Evolutionary conservation across 345 rosid genomes (phyloP).

Genomic region (Salix arbutifolia): DNA sequence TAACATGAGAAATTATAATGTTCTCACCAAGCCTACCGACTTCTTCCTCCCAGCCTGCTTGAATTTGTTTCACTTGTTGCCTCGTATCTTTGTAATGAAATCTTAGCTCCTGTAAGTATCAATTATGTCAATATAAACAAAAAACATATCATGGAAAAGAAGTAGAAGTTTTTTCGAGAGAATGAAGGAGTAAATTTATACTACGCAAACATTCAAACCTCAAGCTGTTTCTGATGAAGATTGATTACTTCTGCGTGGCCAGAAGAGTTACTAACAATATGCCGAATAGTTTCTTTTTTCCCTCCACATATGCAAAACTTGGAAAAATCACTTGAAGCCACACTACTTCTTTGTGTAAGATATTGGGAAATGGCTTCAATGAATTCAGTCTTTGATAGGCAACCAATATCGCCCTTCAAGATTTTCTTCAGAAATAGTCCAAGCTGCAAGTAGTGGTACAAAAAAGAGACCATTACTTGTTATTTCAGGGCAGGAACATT

Average conservation of each 20-base stretch:
- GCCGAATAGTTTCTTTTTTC: slow-evolving; percentile 36
- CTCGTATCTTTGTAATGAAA: slow-evolving; percentile 43
- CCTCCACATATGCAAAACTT: slow-evolving; percentile 78
- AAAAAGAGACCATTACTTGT: neutral
- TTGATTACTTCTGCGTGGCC: slow-evolving; percentile 38
- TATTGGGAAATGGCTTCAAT: slow-evolving; percentile 68
- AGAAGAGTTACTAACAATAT: slow-evolving; percentile 22
- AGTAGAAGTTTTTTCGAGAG: neutral
- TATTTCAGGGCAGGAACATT: neutral
- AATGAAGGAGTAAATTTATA: neutral
- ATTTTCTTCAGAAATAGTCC: slow-evolving; percentile 70
- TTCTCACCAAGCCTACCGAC: slow-evolving; percentile 56
- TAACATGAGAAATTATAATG: neutral
- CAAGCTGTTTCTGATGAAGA: slow-evolving; percentile 57
- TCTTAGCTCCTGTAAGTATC: slow-evolving; percentile 53
- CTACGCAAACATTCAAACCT: slow-evolving; percentile 38
- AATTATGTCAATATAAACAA: neutral
- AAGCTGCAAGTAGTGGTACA: slow-evolving; percentile 36
- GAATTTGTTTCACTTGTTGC: slow-evolving; percentile 55
- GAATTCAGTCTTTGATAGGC: slow-evolving; percentile 59
- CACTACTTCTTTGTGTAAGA: slow-evolving; percentile 51
- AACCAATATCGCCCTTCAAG: slow-evolving; percentile 55
- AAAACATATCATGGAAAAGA: neutral
- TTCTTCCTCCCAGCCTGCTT: slow-evolving; percentile 64
- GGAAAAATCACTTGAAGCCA: slow-evolving; percentile 66